phyloP scores from a whole-genome alignment of 2,329 filamentous ascomycete genomes.

The Alternaria sp. region DNA sequence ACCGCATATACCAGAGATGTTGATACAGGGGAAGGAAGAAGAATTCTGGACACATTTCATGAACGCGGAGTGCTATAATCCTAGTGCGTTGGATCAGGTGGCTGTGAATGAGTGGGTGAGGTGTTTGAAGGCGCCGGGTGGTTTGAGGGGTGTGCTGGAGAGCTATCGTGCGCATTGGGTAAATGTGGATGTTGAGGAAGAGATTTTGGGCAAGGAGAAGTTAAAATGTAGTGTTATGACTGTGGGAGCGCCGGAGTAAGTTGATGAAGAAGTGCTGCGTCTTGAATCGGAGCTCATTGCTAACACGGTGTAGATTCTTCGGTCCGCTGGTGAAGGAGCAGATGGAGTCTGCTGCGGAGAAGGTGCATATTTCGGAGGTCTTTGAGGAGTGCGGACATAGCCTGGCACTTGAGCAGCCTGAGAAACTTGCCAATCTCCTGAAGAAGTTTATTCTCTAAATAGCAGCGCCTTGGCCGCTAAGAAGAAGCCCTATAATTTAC shows the following conservation, averaged over 20 bases:
- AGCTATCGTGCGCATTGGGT: constrained; percentile 34
- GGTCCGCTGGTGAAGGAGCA: constrained; percentile 32
- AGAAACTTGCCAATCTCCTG: constrained; percentile 26
- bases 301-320: constrained; percentile 24
- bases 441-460: constrained; percentile 21
- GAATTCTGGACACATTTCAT: constrained; percentile 55
- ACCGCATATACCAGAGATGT: constrained; percentile 53
- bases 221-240: constrained; percentile 33
- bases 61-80: constrained; percentile 54
- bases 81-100: constrained; percentile 44
- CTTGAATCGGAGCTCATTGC: not conserved
- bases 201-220: constrained; percentile 28
- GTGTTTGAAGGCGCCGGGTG: constrained; percentile 32
- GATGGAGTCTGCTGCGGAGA: constrained; percentile 44
- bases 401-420: constrained; percentile 32
- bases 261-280: not conserved
- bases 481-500: too few species aligned
- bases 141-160: constrained; percentile 30
- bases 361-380: constrained; percentile 37
- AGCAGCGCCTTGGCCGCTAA: too few species aligned
- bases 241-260: constrained; percentile 33
- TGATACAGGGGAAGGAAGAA: constrained; percentile 50
- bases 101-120: constrained; percentile 34
- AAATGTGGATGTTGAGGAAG: constrained; percentile 34
- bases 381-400: constrained; percentile 33